These are phyloP conservation scores for Lactifluus hygrophoroides DNA, from an alignment of 768 basidiomycete species.

Conservation along the genomic window DNA sequence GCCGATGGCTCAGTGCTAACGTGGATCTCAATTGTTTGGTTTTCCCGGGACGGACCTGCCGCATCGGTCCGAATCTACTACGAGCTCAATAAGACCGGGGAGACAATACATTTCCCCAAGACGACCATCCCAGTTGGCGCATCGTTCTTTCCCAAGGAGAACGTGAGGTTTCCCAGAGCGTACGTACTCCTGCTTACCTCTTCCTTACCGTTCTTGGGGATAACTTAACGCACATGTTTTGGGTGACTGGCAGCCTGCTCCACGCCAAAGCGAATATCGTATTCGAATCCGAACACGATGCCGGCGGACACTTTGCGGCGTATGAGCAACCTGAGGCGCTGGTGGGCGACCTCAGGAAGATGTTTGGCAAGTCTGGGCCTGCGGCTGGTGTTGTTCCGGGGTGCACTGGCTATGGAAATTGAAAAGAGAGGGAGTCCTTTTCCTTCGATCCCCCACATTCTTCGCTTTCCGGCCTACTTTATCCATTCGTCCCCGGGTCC, in stretches of 20 bases:
- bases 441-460: too few relatives aligned
- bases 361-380: background rate
- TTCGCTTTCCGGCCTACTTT: background rate
- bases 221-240: background rate
- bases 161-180: slow-evolving; percentile 2
- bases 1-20: slow-evolving; percentile 29
- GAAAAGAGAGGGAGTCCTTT: too few relatives aligned
- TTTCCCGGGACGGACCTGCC: slow-evolving; percentile 29
- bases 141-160: slow-evolving; percentile 28
- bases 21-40: slow-evolving; percentile 33
- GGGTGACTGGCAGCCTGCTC: background rate
- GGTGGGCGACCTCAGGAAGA: background rate
- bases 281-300: background rate
- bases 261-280: background rate
- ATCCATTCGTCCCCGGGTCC: too few relatives aligned
- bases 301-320: background rate
- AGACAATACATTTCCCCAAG: background rate
- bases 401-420: slow-evolving; percentile 24
- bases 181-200: too few relatives aligned
- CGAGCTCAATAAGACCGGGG: slow-evolving; percentile 19
- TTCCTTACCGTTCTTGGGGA: background rate
- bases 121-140: slow-evolving; percentile 24
- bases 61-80: slow-evolving; percentile 28
- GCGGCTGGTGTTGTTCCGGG: background rate
- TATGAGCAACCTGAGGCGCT: background rate